Base-by-base conservation (phyloP, 2,329 filamentous ascomycete genomes). In the Pseudogymnoascus sp. region DNA sequence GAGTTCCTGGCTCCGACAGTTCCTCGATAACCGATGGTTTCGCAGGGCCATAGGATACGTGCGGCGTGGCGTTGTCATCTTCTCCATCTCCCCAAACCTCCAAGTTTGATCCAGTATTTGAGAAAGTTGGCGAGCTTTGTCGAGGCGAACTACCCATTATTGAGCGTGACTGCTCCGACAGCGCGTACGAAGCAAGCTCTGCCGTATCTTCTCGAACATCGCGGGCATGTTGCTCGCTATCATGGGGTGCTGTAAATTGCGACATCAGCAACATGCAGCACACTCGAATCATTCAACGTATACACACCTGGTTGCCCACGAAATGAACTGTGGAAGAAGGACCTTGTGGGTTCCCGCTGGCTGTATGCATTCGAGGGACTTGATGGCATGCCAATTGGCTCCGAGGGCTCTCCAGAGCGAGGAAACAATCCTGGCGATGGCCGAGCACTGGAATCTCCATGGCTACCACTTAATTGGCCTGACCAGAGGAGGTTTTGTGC, bases 171-270 rank as follows among this genome's bases (percentile, higher is more conserved):
- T 82, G 81, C 69, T 89, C 85, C 40, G 87, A 87, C 29, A 96
- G 82, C 60, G 91, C 87, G 73, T 93, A 91, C 16, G 85, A 91
- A 47, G 92, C 92, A 63, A 96, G 81, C 75, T 96, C 91, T 61
- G 91, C 90, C 2, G 92, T 96, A 72, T 95, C 88, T 75, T 95
- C 88, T 67, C 92, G 88, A 42, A 96, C 88, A 67, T 86, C 89
- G 64, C 87, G 85, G 35, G 90, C 89, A 74, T 90, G 90, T 69
- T 90, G 85, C 16, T 85, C 82, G 69, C 85, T 88, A 72, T 93
- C 89, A 75, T 84, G 72, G 16, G 81, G 80, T 40, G 77, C 81
- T 84, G 67, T 44, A 61, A 19, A 19, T 4, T 26, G 33, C 19
- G 19, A n/a, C 6, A 33, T 56, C n/a, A 56, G 50, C 50, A 56